phyloP scores from a whole-genome alignment of 371 early-diverging fungal genomes.

The Sporodiniella umbellata region DNA sequence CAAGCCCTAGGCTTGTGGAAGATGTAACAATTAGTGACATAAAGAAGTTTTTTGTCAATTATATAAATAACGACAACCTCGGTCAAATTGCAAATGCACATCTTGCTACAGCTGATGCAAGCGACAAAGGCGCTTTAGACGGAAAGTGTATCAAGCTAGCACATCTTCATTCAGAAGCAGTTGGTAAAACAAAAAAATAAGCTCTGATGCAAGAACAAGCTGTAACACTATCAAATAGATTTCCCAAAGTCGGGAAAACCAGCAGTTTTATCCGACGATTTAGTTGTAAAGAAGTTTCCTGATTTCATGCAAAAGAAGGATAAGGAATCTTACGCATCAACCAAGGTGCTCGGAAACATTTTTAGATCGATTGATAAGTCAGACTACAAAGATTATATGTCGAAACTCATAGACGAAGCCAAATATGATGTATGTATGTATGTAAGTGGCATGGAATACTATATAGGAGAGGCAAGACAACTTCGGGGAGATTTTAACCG shows the following conservation, averaged over 20 bases:
- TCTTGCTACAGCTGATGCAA: slow-evolving; percentile 64
- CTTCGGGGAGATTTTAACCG: slow-evolving; percentile 47
- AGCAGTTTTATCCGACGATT: slow-evolving; percentile 33
- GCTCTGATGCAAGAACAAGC: background rate
- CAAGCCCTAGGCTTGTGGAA: slow-evolving; percentile 26
- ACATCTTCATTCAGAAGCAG: slow-evolving; percentile 57
- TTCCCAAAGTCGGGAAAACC: slow-evolving; percentile 50
- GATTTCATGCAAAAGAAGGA: slow-evolving; percentile 80
- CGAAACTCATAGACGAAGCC: slow-evolving; percentile 17
- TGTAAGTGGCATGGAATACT: slow-evolving; percentile 53
- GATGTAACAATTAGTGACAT: slow-evolving; percentile 56
- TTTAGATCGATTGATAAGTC: slow-evolving; percentile 51
- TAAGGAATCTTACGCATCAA: slow-evolving; percentile 52
- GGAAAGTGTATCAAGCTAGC: slow-evolving; percentile 62
- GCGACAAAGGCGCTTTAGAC: slow-evolving; percentile 43
- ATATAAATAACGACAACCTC: slow-evolving; percentile 69
- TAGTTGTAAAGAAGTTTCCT: slow-evolving; percentile 57
- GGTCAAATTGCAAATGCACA: slow-evolving; percentile 80
- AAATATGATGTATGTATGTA: slow-evolving; percentile 47
- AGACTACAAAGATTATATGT: slow-evolving; percentile 35
- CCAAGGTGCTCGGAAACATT: slow-evolving; percentile 61
- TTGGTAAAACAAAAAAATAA: slow-evolving; percentile 25
- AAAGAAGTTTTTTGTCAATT: slow-evolving; percentile 71
- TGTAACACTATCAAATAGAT: slow-evolving; percentile 14
- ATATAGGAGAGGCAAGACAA: slow-evolving; percentile 49